Conservation (phyloP, 345 rosid species). For the Psidium guajava region DNA sequence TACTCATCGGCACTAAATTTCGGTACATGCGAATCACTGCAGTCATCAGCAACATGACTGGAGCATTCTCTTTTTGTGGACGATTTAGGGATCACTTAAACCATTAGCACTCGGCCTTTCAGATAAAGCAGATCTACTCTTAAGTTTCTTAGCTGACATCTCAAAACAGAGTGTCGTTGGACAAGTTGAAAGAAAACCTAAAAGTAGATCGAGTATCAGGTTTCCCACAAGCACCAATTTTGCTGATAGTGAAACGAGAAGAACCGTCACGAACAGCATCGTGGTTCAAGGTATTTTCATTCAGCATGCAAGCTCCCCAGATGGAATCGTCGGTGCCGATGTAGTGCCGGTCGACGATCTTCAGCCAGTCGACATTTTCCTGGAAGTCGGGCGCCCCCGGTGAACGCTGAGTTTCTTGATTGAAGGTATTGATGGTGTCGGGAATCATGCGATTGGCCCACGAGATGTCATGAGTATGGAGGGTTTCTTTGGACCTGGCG, state of each 20-base stretch:
- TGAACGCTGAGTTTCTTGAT: no score
- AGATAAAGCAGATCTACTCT: background rate
- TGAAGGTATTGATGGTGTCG: no score
- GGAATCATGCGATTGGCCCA: no score
- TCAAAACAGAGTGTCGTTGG: constrained; percentile 2
- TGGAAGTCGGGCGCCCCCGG: no score
- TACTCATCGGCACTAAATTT: background rate
- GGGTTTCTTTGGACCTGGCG: no score
- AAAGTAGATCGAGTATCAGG: constrained; percentile 24
- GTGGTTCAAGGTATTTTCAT: constrained; percentile 25
- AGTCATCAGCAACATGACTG: background rate
- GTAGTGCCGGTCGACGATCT: no score
- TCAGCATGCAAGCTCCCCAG: no score
- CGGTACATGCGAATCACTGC: background rate
- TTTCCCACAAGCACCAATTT: constrained; percentile 7
- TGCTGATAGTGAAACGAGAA: constrained; percentile 11
- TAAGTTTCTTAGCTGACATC: background rate
- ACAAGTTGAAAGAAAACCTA: constrained; percentile 28
- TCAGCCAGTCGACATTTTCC: no score
- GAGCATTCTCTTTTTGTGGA: background rate
- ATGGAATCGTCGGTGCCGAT: no score
- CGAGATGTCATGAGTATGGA: no score
- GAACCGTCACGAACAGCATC: constrained; percentile 12
- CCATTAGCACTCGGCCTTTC: background rate
- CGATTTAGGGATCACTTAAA: background rate